phyloP scores from a whole-genome alignment of 805 yeast genomes.

The Sugiyamaella smithiae region DNA sequence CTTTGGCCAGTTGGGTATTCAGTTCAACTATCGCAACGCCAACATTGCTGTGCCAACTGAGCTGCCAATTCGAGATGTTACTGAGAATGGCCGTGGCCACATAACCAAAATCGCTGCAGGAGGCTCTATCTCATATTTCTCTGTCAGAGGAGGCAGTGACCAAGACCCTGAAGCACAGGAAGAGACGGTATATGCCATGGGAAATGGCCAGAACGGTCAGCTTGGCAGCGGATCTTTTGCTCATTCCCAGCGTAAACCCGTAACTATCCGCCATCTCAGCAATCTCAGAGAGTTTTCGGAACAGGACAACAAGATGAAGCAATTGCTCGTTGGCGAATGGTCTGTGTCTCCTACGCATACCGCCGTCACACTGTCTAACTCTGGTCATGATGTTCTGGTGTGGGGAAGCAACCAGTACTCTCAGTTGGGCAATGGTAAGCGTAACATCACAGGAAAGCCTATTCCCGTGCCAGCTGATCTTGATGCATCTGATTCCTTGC shows the following conservation, averaged over 20 bases:
- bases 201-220: slow-evolving; percentile 83
- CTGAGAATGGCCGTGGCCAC: slow-evolving; percentile 39
- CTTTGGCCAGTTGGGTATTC: slow-evolving; percentile 80
- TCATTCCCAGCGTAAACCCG: slow-evolving; percentile 71
- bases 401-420: slow-evolving; percentile 88
- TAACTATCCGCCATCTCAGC: slow-evolving; percentile 48
- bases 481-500: slow-evolving; percentile 31
- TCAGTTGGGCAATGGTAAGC: slow-evolving; percentile 82
- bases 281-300: slow-evolving; percentile 58
- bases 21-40: slow-evolving; percentile 63
- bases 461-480: slow-evolving; percentile 27
- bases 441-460: slow-evolving; percentile 42
- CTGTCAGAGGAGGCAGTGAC: slow-evolving; percentile 21
- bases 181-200: slow-evolving; percentile 57
- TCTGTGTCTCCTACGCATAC: slow-evolving; percentile 63
- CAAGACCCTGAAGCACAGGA: slow-evolving; percentile 20
- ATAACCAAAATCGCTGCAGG: slow-evolving; percentile 58
- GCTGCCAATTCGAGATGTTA: slow-evolving; percentile 42
- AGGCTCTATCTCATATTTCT: slow-evolving; percentile 59
- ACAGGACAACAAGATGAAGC: slow-evolving; percentile 37
- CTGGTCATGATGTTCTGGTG: slow-evolving; percentile 50
- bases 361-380: slow-evolving; percentile 20
- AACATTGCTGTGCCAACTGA: slow-evolving; percentile 66
- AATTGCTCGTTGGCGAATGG: slow-evolving; percentile 51
- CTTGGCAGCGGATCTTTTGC: slow-evolving; percentile 73